These are phyloP conservation scores for Microcos paniculata DNA, from an alignment of 345 rosid genomes.

Conservation along the genomic window DNA sequence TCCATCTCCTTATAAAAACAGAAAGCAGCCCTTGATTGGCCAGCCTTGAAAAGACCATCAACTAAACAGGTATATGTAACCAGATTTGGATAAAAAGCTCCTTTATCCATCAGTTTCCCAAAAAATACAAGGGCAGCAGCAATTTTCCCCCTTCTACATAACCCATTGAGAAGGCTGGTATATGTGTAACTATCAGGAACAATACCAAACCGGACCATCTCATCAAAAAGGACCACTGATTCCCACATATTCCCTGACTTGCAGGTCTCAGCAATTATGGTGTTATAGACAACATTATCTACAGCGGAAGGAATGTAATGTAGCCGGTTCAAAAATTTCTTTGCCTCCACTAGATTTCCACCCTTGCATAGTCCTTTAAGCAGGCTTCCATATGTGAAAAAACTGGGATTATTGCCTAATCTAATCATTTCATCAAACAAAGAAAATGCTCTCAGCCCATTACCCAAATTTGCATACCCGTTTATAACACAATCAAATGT, in stretches of 20 bases:
- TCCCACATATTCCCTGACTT: slow-evolving; percentile 57
- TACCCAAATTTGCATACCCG: slow-evolving; percentile 57
- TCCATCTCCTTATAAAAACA: slow-evolving; percentile 48
- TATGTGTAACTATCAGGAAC: slow-evolving; percentile 70
- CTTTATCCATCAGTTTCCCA: slow-evolving; percentile 46
- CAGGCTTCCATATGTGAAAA: slow-evolving; percentile 70
- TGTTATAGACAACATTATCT: slow-evolving; percentile 67
- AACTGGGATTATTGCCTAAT: slow-evolving; percentile 61
- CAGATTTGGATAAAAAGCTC: slow-evolving; percentile 36
- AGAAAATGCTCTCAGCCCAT: slow-evolving; percentile 58
- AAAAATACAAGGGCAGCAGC: slow-evolving; percentile 65
- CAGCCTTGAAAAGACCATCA: slow-evolving; percentile 73
- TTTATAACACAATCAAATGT: slow-evolving; percentile 70
- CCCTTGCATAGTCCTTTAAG: slow-evolving; percentile 85
- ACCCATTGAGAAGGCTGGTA: slow-evolving; percentile 61
- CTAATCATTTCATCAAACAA: slow-evolving; percentile 77
- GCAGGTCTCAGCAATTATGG: slow-evolving; percentile 58
- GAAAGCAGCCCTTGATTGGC: slow-evolving; percentile 55
- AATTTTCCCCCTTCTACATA: slow-evolving; percentile 66
- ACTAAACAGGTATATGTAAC: slow-evolving; percentile 60
- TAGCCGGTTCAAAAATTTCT: slow-evolving; percentile 52
- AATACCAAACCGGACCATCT: slow-evolving; percentile 58
- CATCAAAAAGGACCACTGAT: slow-evolving; percentile 57
- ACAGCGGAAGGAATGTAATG: slow-evolving; percentile 57
- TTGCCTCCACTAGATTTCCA: slow-evolving; percentile 60